Conservation (phyloP, 2,329 filamentous ascomycete genomes). For the Ambrosiella xylebori region DNA sequence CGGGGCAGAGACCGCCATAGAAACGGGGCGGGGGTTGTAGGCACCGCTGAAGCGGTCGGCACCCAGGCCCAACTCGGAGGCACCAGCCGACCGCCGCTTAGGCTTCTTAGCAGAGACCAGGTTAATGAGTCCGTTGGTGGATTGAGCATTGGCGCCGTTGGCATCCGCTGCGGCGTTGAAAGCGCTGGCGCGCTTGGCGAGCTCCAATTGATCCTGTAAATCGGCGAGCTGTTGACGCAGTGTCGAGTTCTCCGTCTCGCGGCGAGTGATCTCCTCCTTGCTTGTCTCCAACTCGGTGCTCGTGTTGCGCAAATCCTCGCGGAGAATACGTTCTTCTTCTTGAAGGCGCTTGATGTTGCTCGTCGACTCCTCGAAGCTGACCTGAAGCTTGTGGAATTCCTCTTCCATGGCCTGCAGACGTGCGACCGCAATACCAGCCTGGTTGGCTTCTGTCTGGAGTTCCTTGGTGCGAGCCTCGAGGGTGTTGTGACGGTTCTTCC, state of each 20-base stretch:
- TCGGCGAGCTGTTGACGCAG: conserved; percentile 78
- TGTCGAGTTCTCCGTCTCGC: conserved; percentile 71
- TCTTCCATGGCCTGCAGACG: conserved; percentile 82
- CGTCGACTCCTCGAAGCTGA: conserved; percentile 76
- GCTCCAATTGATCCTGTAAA: conserved; percentile 79
- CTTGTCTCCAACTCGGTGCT: conserved; percentile 67
- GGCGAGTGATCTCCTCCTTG: conserved; percentile 54
- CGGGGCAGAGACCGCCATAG: conserved; percentile 70
- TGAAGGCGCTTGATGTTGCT: conserved; percentile 85
- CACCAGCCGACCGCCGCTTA: conserved; percentile 80
- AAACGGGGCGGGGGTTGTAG: conserved; percentile 89
- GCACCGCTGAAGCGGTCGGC: conserved; percentile 72
- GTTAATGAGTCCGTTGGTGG: conserved; percentile 73
- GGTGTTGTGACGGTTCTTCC: conserved; percentile 81
- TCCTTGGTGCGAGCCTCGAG: conserved; percentile 84
- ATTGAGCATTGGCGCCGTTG: conserved; percentile 26
- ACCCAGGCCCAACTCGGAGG: conserved; percentile 58
- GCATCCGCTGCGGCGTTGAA: conserved; percentile 49
- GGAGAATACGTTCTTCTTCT: conserved; percentile 75
- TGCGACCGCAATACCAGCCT: conserved; percentile 87
- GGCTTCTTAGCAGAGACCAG: conserved; percentile 93
- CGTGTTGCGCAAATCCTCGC: conserved; percentile 64
- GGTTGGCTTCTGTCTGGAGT: conserved; percentile 88
- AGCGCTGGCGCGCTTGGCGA: conserved; percentile 54
- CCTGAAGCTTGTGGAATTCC: conserved; percentile 83